phyloP scores from a whole-genome alignment of 108 stramenopile species.

The Nitzschia sp. region DNA sequence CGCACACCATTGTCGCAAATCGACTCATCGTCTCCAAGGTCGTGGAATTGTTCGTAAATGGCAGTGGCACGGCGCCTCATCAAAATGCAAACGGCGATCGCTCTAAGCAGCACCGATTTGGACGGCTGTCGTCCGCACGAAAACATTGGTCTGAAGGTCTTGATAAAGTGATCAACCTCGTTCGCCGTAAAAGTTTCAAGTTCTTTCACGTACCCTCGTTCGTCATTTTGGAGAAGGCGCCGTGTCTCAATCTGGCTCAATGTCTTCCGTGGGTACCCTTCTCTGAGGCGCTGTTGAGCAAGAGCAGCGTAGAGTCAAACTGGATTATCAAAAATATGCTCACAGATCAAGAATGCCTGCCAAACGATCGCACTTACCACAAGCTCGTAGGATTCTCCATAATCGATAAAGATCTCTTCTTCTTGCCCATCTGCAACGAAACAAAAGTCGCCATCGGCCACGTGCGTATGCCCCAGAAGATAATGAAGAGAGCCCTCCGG shows the following conservation, averaged over 20 bases:
- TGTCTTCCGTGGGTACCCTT: conserved; percentile 35
- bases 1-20: conserved; percentile 9
- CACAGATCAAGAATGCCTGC: background rate
- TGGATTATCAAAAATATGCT: no score
- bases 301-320: no score
- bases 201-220: background rate
- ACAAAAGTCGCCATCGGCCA: background rate
- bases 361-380: conserved; percentile 25
- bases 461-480: conserved; percentile 4
- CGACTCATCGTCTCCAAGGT: conserved; percentile 2
- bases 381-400: conserved; percentile 50
- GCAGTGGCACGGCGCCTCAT: background rate
- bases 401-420: conserved; percentile 53
- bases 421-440: conserved; percentile 30
- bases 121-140: background rate
- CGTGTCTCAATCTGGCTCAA: background rate
- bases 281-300: conserved; percentile 31
- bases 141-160: background rate
- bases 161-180: background rate
- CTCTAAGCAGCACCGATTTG: background rate
- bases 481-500: conserved; percentile 32
- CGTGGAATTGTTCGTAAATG: background rate
- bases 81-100: background rate
- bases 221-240: background rate
- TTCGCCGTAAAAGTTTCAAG: background rate